phyloP scores from a whole-genome alignment of 148 eudicot species.

The Chenopodium formosanum region DNA sequence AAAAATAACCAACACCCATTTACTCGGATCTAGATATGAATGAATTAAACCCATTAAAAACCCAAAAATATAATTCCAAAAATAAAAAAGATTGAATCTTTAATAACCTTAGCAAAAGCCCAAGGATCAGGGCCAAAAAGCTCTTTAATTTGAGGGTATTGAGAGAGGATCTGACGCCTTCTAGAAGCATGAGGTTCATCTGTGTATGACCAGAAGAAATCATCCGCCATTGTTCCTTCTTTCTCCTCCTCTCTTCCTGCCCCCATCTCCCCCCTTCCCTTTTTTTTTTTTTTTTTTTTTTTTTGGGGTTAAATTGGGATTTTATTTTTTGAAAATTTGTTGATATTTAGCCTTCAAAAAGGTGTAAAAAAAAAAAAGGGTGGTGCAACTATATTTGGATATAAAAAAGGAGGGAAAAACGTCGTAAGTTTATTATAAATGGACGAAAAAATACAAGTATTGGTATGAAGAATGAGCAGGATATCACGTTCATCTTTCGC shows the following conservation, averaged over 20 bases:
- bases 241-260: constrained; percentile 26
- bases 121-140: constrained; percentile 93
- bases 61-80: not conserved
- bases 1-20: not conserved
- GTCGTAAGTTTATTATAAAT: not conserved
- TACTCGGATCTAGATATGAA: constrained; percentile 1
- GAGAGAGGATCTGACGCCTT: constrained; percentile 70
- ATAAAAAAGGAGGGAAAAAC: constrained; percentile 1
- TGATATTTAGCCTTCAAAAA: not conserved
- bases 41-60: not conserved
- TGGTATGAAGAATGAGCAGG: no score
- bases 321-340: not conserved
- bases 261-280: constrained; percentile 26
- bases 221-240: constrained; percentile 63
- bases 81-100: not conserved
- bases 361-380: not conserved
- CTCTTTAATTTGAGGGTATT: constrained; percentile 75
- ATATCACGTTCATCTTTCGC: not conserved
- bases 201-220: constrained; percentile 90
- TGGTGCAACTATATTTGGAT: not conserved
- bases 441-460: no score
- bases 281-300: not conserved
- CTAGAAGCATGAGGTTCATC: constrained; percentile 96
- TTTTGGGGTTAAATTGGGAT: not conserved
- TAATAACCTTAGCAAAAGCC: constrained; percentile 66